Percentiles rank a stretch among this genome's conserved stretches.
phyloP scores from a whole-genome alignment of 202 grass and related monocot genomes.

The Zoysia matrella region DNA sequence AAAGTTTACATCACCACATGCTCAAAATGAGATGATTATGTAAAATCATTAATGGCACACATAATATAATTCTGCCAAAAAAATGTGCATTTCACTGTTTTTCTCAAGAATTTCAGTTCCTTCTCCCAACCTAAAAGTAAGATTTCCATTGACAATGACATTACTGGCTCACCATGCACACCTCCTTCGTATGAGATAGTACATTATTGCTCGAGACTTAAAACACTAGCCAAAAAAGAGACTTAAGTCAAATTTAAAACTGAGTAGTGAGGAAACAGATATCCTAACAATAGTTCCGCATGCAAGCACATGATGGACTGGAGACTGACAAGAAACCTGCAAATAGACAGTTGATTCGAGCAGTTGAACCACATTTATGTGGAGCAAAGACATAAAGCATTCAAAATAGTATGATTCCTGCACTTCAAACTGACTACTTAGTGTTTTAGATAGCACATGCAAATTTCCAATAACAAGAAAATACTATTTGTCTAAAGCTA shows the following conservation, averaged over 20 bases:
- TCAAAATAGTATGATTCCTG: slow-evolving; percentile 27
- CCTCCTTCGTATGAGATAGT: background rate
- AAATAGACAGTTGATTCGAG: slow-evolving; percentile 1
- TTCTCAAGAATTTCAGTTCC: background rate
- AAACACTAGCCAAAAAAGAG: background rate
- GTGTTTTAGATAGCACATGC: background rate
- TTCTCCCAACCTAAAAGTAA: background rate
- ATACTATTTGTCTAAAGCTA: slow-evolving; percentile 4
- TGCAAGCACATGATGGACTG: slow-evolving; percentile 3
- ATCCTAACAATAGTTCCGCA: background rate
- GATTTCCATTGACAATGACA: background rate
- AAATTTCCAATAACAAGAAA: slow-evolving; percentile 25
- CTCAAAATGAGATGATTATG: slow-evolving; percentile 26
- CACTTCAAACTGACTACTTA: slow-evolving; percentile 8
- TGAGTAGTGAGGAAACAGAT: slow-evolving; percentile 1
- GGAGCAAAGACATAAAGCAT: background rate
- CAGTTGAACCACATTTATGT: slow-evolving; percentile 15
- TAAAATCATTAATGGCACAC: background rate
- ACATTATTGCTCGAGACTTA: background rate
- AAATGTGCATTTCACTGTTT: background rate
- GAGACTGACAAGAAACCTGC: background rate
- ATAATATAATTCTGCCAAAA: background rate
- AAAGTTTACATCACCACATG: slow-evolving; percentile 40
- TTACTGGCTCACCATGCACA: background rate
- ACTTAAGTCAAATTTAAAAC: background rate